A percentile compares a stretch with the other conserved stretches of the same genome.
phyloP scores from a whole-genome alignment of 192 early-diverging fungal genomes.

The Haplosporangium gracile region DNA sequence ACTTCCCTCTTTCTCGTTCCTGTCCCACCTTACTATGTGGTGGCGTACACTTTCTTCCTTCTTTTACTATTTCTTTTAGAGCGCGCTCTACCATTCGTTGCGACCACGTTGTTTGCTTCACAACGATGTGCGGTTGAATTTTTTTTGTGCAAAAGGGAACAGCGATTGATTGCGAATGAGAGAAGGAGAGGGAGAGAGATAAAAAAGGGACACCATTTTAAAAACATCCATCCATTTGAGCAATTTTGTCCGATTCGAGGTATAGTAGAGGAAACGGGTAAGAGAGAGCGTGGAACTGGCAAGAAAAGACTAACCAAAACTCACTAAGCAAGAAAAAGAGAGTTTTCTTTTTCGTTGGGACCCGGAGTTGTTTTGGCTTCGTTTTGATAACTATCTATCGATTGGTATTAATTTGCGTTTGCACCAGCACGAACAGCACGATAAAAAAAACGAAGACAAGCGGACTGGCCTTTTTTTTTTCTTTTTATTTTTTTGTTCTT shows the following conservation, averaged over 20 bases:
- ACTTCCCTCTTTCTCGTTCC: neutral
- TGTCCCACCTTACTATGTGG: neutral
- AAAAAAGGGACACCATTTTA: neutral
- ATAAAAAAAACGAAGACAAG: too few species aligned
- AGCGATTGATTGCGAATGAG: neutral
- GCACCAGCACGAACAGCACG: neutral
- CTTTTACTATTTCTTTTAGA: neutral
- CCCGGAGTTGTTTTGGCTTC: neutral
- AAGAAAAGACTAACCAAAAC: neutral
- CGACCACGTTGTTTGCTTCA: neutral
- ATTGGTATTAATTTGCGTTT: neutral
- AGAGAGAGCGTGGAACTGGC: neutral
- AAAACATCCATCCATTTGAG: neutral
- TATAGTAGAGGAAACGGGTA: neutral
- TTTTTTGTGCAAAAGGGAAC: too few species aligned
- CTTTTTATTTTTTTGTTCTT: neutral
- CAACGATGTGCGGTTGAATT: neutral
- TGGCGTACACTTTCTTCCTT: neutral
- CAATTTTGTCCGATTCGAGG: neutral
- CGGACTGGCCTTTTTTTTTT: too few species aligned
- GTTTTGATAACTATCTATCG: neutral
- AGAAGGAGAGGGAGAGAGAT: neutral
- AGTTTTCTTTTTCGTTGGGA: neutral
- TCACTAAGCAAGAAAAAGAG: neutral
- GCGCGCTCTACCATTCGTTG: constrained; percentile 10